Base-by-base conservation (phyloP, 441 rosid genomes). In the Raphanus hybrid region DNA sequence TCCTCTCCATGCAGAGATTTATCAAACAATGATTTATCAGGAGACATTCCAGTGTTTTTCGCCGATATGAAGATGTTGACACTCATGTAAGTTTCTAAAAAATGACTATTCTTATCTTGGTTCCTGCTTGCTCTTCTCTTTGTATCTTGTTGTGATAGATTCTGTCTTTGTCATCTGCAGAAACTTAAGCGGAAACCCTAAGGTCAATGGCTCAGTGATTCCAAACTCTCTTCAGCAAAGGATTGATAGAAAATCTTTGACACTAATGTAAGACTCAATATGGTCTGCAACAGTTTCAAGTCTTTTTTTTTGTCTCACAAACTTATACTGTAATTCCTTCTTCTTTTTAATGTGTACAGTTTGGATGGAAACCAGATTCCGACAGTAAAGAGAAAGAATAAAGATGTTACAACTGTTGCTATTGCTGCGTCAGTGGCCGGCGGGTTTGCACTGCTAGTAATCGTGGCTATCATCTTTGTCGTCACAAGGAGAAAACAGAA, bases 11-110 rank as follows among this genome's bases (percentile, higher is more conserved):
- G 37, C 84, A 82, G 85, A 76, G 87, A 85, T 75, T 70, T 85
- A 71, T 86, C 89, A 39, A 74, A 80, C 26, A 86, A 82, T 55
- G 71, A 60, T 41, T 71, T 86, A 65, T 74, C 76, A 16, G 87
- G 89, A 74, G 67, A 15, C 11, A 73, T 86, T 67, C 87, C 86
- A 3, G 68, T 8, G 0, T 77, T 76, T 54, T 35, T 83, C 0
- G 39, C 67, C 20, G 41, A 73, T 26, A 65, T 85, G 78, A 52
- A 54, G 58, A 9, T 5, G 64, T 78, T 85, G 52, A 85, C 6
- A 3, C 64, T 75, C 69, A 34, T 85, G 85, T 85, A 60, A 77
- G 86, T 64, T 75, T 57, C 16, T 14, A 1, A 55, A 16, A 48
- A 14, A 0, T 74, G n/a, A 41, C 39, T 43, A 52, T 52, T 1